Base-by-base conservation (phyloP, 805 yeast species). In the Ogataea paraovalis region DNA sequence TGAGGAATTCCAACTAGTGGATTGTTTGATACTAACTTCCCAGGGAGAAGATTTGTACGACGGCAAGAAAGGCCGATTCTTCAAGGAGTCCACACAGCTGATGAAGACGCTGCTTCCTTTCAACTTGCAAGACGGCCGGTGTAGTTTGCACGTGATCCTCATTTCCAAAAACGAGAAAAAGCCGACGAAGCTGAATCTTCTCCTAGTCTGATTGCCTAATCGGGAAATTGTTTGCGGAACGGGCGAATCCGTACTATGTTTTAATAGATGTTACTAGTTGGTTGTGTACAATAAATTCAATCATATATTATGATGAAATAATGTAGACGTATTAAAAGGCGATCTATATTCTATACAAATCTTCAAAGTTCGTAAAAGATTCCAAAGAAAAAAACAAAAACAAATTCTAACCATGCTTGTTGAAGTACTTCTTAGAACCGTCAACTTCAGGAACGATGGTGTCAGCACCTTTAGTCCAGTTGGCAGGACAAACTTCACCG, bases 401-500 rank as follows among this genome's bases (percentile, higher is more conserved):
- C 21, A n/a, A 7, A 27, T 13, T 36, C 44, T 57, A 64, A 60
- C 60, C 65, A 61, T 64, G 68, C 53, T 80, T 75, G 58, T 71
- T 67, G 73, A 88, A 87, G 83, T 85, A 88, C 67, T 80, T 84
- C 80, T 84, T 84, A 65, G 94, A 84, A 61, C 77, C 83, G 43
- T 71, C 79, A 59, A 87, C 88, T 61, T 79, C 85, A 68, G 91
- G 89, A 72, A 84, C 85, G 76, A 90, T 89, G 72, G 96, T 87
- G 68, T 87, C 96, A 54, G 87, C 71, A 76, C 99, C 99, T 72
- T 87, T 85, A 49, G 84, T 81, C 99, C 99, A 92, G 95, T 92
- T 94, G 70, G 98, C 97, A 66, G 99, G 99, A 79, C 97, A 91
- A 60, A 92, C 99, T 78, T 95, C 97, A 77, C 99, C 99, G 83